These are phyloP conservation scores for Nakaseomyces delphensis DNA, from an alignment of 1,139 yeast genomes.

Conservation along the genomic window DNA sequence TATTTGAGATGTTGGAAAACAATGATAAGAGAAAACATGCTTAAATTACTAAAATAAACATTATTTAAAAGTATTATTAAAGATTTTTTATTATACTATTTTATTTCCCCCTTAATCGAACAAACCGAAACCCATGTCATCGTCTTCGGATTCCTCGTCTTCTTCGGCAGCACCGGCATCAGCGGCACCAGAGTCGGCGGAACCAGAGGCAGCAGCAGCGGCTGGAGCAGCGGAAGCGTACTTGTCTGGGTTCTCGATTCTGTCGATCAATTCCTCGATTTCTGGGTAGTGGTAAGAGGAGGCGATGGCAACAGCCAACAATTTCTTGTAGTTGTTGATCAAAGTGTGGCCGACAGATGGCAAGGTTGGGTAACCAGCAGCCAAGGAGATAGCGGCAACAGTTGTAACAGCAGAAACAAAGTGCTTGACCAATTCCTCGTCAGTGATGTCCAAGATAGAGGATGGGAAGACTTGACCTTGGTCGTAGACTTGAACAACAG, in stretches of 20 bases:
- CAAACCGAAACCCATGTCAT: conserved; percentile 98
- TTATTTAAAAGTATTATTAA: conserved; percentile 2
- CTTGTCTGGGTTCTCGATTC: conserved; percentile 99
- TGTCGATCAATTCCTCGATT: conserved; percentile 97
- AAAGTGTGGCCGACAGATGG: conserved; percentile 99
- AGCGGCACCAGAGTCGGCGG: conserved; percentile 54
- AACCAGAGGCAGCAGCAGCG: conserved; percentile 65
- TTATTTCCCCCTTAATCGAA: conserved; percentile 59
- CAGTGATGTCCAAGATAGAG: conserved; percentile 94
- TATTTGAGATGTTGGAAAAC: background rate
- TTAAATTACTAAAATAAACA: background rate
- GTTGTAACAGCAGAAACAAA: conserved; percentile 86
- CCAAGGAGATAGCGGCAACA: conserved; percentile 94
- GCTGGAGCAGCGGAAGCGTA: conserved; percentile 96
- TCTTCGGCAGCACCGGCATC: conserved; percentile 71
- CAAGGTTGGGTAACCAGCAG: conserved; percentile 98
- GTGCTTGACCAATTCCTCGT: conserved; percentile 89
- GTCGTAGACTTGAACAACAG: conserved; percentile 95
- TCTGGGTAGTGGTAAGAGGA: conserved; percentile 99
- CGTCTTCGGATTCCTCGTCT: conserved; percentile 67
- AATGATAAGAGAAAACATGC: background rate
- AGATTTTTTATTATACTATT: background rate
- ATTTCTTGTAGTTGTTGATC: conserved; percentile 98
- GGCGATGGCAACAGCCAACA: conserved; percentile 95
- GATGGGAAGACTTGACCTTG: conserved; percentile 98